Percentiles rank a stretch among this genome's conserved stretches.
Conservation (phyloP, 768 basidiomycete species). For the Rhodosporidiobolus odoratus region DNA sequence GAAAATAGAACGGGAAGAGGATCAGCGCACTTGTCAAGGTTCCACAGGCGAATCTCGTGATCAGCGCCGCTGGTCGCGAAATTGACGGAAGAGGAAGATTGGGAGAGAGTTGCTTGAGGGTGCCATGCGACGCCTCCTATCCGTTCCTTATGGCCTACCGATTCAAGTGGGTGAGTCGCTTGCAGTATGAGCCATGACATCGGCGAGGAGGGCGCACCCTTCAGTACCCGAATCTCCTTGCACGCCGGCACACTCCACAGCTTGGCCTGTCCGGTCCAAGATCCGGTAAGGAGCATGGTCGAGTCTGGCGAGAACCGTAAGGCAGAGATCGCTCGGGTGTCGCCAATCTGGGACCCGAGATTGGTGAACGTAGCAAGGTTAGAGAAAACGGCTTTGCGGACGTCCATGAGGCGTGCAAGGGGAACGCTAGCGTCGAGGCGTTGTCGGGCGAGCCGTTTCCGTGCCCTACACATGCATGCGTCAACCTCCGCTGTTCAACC, state of each 20-base stretch:
- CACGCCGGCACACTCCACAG: constrained; percentile 93
- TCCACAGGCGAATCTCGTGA: constrained; percentile 79
- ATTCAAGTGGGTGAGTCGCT: too few relatives aligned
- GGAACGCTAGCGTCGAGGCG: constrained; percentile 80
- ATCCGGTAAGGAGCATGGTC: constrained; percentile 79
- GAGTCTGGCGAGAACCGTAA: constrained; percentile 93
- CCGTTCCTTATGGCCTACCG: constrained; percentile 76
- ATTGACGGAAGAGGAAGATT: constrained; percentile 64
- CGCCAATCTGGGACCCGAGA: constrained; percentile 95
- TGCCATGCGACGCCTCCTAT: constrained; percentile 98
- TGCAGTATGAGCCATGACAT: not conserved
- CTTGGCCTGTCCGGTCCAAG: constrained; percentile 93
- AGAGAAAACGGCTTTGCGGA: constrained; percentile 80
- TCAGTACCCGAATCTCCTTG: constrained; percentile 65
- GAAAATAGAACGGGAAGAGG: not conserved
- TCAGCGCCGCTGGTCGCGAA: constrained; percentile 89
- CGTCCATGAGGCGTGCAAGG: constrained; percentile 79
- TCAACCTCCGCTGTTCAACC: too few relatives aligned
- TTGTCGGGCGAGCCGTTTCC: constrained; percentile 88
- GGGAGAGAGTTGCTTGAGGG: constrained; percentile 74
- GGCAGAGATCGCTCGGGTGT: constrained; percentile 86
- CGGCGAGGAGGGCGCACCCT: constrained; percentile 57
- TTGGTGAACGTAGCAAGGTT: constrained; percentile 91
- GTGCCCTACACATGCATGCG: too few relatives aligned
- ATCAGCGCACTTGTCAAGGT: constrained; percentile 64